Evolutionary conservation across 2,329 filamentous ascomycete genomes (phyloP).

Genomic region (Hyphodiscus sp.): DNA sequence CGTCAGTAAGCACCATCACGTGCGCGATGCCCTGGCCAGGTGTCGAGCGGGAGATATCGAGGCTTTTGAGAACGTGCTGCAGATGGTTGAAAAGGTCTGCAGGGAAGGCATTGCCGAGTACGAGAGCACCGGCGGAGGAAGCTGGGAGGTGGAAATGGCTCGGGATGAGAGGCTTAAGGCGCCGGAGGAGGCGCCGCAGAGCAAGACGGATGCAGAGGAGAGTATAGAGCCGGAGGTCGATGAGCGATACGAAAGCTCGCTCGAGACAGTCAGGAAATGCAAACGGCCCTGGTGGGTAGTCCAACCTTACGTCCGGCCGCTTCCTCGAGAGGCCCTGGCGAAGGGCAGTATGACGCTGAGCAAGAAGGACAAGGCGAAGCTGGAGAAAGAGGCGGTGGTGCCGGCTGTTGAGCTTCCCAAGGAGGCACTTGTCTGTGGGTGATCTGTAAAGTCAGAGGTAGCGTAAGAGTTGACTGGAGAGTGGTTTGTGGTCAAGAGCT

Average conservation of each 20-base stretch:
- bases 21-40: slow-evolving; percentile 76
- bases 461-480: slow-evolving; percentile 6
- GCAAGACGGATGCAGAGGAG: slow-evolving; percentile 27
- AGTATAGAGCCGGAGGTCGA: slow-evolving; percentile 21
- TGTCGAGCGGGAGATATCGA: slow-evolving; percentile 63
- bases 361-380: slow-evolving; percentile 57
- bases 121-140: slow-evolving; percentile 44
- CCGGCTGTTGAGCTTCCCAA: too few relatives aligned
- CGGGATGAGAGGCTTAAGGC: slow-evolving; percentile 22
- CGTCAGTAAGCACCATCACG: slow-evolving; percentile 70
- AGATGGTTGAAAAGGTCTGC: slow-evolving; percentile 68
- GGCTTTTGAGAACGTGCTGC: slow-evolving; percentile 69
- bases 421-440: slow-evolving; percentile 2
- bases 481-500: too few relatives aligned
- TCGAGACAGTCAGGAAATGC: slow-evolving; percentile 64
- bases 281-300: slow-evolving; percentile 84
- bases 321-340: slow-evolving; percentile 81
- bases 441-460: slow-evolving; percentile 9
- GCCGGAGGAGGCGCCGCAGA: slow-evolving; percentile 30
- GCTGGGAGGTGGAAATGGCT: slow-evolving; percentile 36
- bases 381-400: slow-evolving; percentile 25
- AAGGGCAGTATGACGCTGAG: slow-evolving; percentile 70
- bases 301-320: slow-evolving; percentile 77
- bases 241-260: slow-evolving; percentile 47
- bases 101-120: slow-evolving; percentile 67